Evolutionary conservation across 2,329 filamentous ascomycete genomes (phyloP), one percentile per base, ranked within the genome.

Genomic region (Fusarium hostae): DNA sequence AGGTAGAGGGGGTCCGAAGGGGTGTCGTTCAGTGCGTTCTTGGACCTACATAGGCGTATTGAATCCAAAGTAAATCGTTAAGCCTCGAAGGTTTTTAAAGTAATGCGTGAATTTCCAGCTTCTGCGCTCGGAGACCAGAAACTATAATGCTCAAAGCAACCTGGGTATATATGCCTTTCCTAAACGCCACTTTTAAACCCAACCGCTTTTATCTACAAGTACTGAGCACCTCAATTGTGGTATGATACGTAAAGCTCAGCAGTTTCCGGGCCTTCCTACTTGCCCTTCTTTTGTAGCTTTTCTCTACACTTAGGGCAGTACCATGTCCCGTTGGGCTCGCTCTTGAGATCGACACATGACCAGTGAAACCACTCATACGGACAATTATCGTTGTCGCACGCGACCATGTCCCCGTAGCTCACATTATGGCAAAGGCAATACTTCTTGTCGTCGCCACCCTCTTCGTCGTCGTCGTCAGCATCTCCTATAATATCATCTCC

Each of bases 281-380:
- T 81, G 55, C 61, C 69, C 68, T 80, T 81, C 55, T 84, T 87
- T 73, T 84, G 83, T 76, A 85, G 82, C 74, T 84, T 86, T 69
- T 87, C 85, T 20, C 84, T 85, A 70, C 90, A 92, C 9, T 86
- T 83, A 5, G 90, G 89, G 74, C 90, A 92, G 78, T 88, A 91
- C 90, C 90, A 92, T 28, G 86, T 90, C 35, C 90, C 90, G 61
- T 88, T 88, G 11, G 90, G 90, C 78, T 91, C 90, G 75, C 87
- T 90, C 80, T 90, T 91, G 35, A 92, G 84, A 24, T 89, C 89
- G 54, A 92, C 90, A 75, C 90, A 92, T 45, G 85, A 90, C 92
- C 93, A 96, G 82, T 96, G 93, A 80, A 96, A 96, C 93, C 93
- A 96, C 82, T 96, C 93, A 77, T 89, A 93, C 50, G 90, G 90